Percentiles rank a stretch among this genome's conserved stretches.
These are phyloP conservation scores for Pichia cactophila DNA, from an alignment of 1,139 yeast genomes.

Conservation along the genomic window DNA sequence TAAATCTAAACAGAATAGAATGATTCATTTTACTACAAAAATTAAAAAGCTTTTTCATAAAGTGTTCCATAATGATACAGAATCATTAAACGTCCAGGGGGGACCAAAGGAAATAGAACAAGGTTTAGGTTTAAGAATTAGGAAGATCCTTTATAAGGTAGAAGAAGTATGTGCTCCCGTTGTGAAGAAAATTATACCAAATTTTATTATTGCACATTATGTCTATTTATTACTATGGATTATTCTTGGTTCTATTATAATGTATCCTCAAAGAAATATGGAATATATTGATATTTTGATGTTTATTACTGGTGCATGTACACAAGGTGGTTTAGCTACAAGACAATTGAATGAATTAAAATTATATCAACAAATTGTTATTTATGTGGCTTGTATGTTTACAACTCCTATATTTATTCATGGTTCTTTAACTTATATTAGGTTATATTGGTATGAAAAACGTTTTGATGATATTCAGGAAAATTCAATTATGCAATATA, in stretches of 20 bases:
- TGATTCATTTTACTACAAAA: background rate
- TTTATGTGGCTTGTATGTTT: constrained; percentile 52
- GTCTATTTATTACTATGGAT: constrained; percentile 47
- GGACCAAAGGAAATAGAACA: background rate
- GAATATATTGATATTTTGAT: constrained; percentile 74
- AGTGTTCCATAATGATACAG: background rate
- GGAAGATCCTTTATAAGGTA: constrained; percentile 22
- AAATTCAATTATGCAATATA: constrained; percentile 63
- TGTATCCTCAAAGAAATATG: constrained; percentile 66
- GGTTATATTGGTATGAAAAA: constrained; percentile 85
- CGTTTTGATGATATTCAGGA: constrained; percentile 76
- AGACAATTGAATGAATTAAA: constrained; percentile 53
- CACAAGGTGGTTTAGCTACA: constrained; percentile 91
- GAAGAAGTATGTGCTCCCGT: constrained; percentile 38
- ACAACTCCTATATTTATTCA: constrained; percentile 90
- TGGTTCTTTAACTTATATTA: constrained; percentile 66
- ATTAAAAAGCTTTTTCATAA: background rate
- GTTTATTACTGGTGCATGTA: constrained; percentile 64
- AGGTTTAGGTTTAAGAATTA: constrained; percentile 21
- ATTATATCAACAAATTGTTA: constrained; percentile 69
- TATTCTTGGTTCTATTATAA: constrained; percentile 60
- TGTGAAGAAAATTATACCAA: constrained; percentile 50
- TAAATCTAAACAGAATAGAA: no score
- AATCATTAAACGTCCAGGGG: background rate
- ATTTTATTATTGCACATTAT: constrained; percentile 76